Evolutionary conservation across 169 alveolate species (phyloP), one percentile per base, ranked within the genome.

Genomic region (Fabrea salina): DNA sequence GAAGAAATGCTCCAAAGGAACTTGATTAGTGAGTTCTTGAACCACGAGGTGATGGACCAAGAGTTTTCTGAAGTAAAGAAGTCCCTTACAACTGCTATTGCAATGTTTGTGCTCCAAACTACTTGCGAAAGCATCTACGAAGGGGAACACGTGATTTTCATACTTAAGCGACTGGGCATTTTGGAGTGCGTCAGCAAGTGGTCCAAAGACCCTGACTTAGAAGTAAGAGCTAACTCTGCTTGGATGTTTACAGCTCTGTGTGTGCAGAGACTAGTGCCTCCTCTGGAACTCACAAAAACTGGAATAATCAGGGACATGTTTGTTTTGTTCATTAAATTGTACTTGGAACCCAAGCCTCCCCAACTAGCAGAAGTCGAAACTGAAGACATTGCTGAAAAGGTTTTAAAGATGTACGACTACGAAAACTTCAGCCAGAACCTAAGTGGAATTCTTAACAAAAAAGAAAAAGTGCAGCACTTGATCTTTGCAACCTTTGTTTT

Each of bases 251-350:
- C 40, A 5, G 66, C 79, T 22, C 68, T 70, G 16, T 70, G 79
- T 70, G 79, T 70, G 6, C 25, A 37, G 13, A 25, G 35, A 16
- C 35, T 70, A 25, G 66, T 70, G 22, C 49, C 39, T 70, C 79
- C 79, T 6, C 66, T 70, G 13, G 79, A 70, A 30, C 79, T 70
- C 11, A 70, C 59, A 7, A 41, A 49, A 13, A 19, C 16, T 16
- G 79, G 79, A 0, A 70, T 50, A 19, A 70, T 70, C n/a, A 41
- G 66, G 37, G 79, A 70, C 39, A 70, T 70, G 79, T 70, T 70
- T 33, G 66, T 70, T 5, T 33, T 70, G n/a, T 70, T 22, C 32
- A 70, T 70, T 5, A 70, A 44, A 2, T 49, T 70, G 37, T 70
- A 70, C 35, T 27, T 30, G 32, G 59, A 70, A 13, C 79, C 70